These are phyloP conservation scores for Fagopyrum tataricum DNA, from an alignment of 148 eudicot genomes.

Conservation along the genomic window DNA sequence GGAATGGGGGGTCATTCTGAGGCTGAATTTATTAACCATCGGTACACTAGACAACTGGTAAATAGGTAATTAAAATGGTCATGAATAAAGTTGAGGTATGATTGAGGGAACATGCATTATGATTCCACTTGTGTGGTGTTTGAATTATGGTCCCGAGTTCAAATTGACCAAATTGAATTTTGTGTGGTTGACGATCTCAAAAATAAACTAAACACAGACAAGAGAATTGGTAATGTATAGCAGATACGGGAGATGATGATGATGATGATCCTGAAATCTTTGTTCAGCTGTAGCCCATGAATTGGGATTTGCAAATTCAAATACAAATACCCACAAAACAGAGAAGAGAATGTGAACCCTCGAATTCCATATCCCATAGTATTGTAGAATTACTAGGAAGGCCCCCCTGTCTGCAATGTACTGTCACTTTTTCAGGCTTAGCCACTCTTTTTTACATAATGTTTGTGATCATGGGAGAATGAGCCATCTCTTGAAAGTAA, in stretches of 20 bases:
- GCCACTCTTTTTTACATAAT: not conserved
- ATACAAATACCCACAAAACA: not conserved
- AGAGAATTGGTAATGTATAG: too few relatives aligned
- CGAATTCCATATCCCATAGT: not conserved
- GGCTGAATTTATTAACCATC: not conserved
- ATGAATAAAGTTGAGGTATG: not conserved
- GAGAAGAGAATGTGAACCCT: too few relatives aligned
- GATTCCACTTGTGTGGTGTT: conserved; percentile 2
- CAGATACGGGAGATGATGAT: not conserved
- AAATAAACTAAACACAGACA: too few relatives aligned
- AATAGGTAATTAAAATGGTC: not conserved
- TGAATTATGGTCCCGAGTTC: conserved; percentile 6
- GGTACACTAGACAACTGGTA: conserved; percentile 7
- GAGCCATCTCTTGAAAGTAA: not conserved
- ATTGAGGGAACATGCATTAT: conserved; percentile 7
- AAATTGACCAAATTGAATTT: not conserved
- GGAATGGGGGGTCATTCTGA: not conserved
- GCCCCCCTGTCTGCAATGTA: not conserved
- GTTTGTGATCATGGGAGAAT: not conserved
- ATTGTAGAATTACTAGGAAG: too few relatives aligned
- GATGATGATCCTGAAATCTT: not conserved
- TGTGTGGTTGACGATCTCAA: not conserved
- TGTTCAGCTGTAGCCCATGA: not conserved
- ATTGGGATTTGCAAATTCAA: not conserved
- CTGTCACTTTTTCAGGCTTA: conserved; percentile 1